Evolutionary conservation across 495 filamentous ascomycete species (phyloP), one percentile per base, ranked within the genome.

Genomic region (Trichoderma erinaceum): DNA sequence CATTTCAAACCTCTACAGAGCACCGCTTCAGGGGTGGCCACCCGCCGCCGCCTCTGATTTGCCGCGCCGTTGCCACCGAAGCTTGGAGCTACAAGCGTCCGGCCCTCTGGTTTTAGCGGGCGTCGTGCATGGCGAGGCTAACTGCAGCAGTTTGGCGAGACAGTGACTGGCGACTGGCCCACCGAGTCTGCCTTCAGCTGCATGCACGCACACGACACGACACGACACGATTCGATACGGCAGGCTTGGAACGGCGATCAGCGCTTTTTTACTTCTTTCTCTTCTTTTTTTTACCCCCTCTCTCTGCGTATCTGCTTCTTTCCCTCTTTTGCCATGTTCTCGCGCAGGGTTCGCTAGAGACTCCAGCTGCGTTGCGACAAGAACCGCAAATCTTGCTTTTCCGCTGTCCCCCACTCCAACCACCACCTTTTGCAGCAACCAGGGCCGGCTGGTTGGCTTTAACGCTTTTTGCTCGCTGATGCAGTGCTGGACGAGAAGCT

Each of bases 121-220:
- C 25, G 6, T 18, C 56, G 5, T 61, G 56, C 56, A 29, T 61
- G 56, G 56, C 56, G 25, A 61, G 56, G 56, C 56, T 61, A 61
- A 61, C 56, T 61, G 56, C 56, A 61, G 56, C 56, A 1, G 25
- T 61, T 61, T 32, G 25, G 11, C 11, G 44, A 15, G 25, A 61
- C 12, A 32, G 48, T 52, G n/a, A 18, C 21, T 52, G 48, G n/a
- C 44, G 15, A n/a, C 35, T 48, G 48, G 48, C 48, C 48, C 48
- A 61, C 56, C 56, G 16, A 61, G 56, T 61, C 56, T 61, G 56
- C 56, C 56, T 61, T 27, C 56, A 61, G 56, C 56, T 61, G 18
- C 50, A 21, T 25, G 18, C 50, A 8, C n/a, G 21, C 50, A 56
- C n/a, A 21, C 50, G 50, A 56, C 18, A 21, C 44, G 44, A n/a